Evolutionary conservation across 73 alveolate genomes (phyloP).

Genomic region (Paramecium primaurelia): DNA sequence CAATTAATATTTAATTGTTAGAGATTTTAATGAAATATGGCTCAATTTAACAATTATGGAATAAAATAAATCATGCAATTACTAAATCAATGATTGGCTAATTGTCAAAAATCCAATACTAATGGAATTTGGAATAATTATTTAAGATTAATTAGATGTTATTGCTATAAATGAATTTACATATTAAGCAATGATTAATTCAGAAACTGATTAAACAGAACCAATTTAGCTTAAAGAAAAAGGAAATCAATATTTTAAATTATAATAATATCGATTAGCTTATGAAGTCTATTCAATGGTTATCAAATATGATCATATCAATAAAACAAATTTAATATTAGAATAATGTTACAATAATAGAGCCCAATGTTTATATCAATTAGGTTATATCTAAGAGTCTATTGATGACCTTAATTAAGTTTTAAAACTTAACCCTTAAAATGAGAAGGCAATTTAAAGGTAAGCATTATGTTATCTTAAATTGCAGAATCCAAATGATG

Average conservation of each 20-base stretch:
- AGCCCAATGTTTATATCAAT: background rate
- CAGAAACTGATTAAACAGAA: background rate
- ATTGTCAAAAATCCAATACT: background rate
- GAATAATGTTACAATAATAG: constrained; percentile 12
- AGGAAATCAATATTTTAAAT: background rate
- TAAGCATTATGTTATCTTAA: background rate
- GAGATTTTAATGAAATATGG: constrained; percentile 16
- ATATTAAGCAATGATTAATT: background rate
- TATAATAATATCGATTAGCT: background rate
- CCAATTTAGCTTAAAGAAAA: background rate
- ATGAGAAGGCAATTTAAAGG: background rate
- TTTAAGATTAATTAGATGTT: background rate
- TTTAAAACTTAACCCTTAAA: background rate
- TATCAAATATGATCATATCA: background rate
- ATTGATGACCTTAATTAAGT: background rate
- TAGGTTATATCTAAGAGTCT: background rate
- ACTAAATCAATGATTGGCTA: background rate
- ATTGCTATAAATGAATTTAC: background rate
- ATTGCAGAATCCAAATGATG: background rate
- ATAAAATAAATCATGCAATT: background rate
- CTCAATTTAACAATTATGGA: background rate
- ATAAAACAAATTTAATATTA: background rate
- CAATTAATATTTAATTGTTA: background rate
- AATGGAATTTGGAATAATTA: background rate
- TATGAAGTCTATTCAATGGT: background rate